Conservation (phyloP, 2,329 filamentous ascomycete genomes). For the Seiridium unicorne region DNA sequence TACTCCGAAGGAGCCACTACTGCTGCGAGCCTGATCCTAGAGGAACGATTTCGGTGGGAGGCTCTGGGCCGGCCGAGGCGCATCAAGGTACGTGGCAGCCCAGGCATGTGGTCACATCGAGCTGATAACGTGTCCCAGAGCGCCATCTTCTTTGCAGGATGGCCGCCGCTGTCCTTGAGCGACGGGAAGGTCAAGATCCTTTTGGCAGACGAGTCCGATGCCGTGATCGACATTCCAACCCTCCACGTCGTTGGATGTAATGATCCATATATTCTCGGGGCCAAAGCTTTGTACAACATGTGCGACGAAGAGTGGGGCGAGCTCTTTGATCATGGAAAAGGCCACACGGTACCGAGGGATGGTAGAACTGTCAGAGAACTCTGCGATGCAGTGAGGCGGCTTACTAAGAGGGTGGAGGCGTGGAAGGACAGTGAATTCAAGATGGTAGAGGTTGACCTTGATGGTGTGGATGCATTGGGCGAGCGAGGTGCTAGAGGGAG, state of each 20-base stretch:
- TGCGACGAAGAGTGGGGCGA: slow-evolving; percentile 38
- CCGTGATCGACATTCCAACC: slow-evolving; percentile 36
- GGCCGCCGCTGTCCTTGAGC: slow-evolving; percentile 35
- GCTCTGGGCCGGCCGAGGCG: slow-evolving; percentile 29
- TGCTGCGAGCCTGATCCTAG: slow-evolving; percentile 7
- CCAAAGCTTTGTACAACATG: slow-evolving; percentile 38
- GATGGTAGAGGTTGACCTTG: too few relatives aligned
- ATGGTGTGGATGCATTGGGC: too few relatives aligned
- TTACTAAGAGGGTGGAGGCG: too few relatives aligned
- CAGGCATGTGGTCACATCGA: not conserved
- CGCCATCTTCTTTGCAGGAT: slow-evolving; percentile 45
- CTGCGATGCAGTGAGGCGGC: not conserved
- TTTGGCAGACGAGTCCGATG: slow-evolving; percentile 37
- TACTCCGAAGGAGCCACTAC: slow-evolving; percentile 11
- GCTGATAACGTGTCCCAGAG: slow-evolving; percentile 28
- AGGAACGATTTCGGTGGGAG: slow-evolving; percentile 13
- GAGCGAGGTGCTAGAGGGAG: too few relatives aligned
- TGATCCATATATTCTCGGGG: slow-evolving; percentile 37
- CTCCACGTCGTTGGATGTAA: slow-evolving; percentile 37
- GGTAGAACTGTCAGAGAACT: slow-evolving; percentile 31
- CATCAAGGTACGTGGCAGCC: slow-evolving; percentile 28
- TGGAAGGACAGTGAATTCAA: too few relatives aligned
- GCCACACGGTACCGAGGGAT: slow-evolving; percentile 37
- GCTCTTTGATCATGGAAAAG: slow-evolving; percentile 42
- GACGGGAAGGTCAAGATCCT: slow-evolving; percentile 23